Conservation (phyloP, 768 basidiomycete genomes). For the Agrocybe pediades region DNA sequence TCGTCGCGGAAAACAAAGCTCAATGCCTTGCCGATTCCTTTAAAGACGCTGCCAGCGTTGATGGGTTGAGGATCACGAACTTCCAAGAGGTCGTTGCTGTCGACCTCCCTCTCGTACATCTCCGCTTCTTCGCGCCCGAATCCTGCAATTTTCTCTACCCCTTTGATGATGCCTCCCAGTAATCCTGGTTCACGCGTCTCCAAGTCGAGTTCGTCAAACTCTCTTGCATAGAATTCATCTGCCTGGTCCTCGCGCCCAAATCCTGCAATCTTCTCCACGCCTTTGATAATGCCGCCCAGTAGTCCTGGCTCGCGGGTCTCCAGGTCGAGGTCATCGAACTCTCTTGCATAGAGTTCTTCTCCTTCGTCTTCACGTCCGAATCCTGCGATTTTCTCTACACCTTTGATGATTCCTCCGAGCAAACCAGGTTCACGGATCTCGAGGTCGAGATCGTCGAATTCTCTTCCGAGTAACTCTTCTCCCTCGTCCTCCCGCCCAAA, state of each 20-base stretch:
- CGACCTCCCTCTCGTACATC: not conserved
- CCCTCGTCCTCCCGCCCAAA: constrained; percentile 1
- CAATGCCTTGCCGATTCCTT: not conserved
- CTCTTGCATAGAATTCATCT: not conserved
- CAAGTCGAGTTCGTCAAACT: not conserved
- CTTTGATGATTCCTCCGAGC: not conserved
- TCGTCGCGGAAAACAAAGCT: no score
- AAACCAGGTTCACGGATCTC: not conserved
- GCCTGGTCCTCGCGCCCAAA: not conserved
- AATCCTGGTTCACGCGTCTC: not conserved
- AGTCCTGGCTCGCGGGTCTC: no score
- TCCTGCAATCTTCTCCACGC: not conserved
- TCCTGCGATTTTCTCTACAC: no score
- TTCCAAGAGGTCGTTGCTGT: not conserved
- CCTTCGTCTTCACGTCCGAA: no score
- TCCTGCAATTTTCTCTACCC: not conserved
- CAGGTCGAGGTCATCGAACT: not conserved
- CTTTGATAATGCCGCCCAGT: not conserved
- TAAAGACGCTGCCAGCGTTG: no score
- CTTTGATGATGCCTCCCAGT: not conserved
- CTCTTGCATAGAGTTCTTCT: no score
- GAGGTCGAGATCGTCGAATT: not conserved
- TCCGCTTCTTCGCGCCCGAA: not conserved
- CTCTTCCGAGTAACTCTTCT: not conserved
- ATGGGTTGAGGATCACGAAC: no score